Base-by-base conservation (phyloP, 2,329 filamentous ascomycete species). In the Cercospora beticola region DNA sequence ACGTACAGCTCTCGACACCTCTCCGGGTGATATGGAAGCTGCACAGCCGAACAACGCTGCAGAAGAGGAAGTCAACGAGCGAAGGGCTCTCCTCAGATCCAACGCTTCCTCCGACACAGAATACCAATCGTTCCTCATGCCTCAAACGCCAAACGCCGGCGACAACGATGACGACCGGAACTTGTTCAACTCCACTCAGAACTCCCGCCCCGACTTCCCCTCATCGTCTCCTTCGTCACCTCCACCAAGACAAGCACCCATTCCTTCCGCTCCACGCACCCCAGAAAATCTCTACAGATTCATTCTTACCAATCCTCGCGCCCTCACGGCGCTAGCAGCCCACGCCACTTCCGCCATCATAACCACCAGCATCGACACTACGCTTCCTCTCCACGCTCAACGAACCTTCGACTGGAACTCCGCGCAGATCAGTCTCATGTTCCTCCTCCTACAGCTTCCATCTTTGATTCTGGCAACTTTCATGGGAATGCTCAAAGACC, bases 321-420 rank as follows among this genome's bases (percentile, higher is more conserved):
- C 61, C 16, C 65, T 59, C 30, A 68, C 70, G 6, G 65, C 69
- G 0, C 61, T 73, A 12, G 61, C 65, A 4, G 70, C 70, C 43
- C 56, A 68, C 12, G 65, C 58, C 5, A 66, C 66, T 6, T 70
- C 70, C 18, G 64, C 71, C n/a, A 57, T 70, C 5, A 65, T 71
- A 10, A 36, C 71, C 2, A 68, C 69, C 26, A 68, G 69, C n/a
- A 70, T 73, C 52, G 71, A 73, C 46, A 60, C 71, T n/a, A 70
- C 70, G 1, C 58, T 73, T 5, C 71, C 71, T 18, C 40, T 73
- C 5, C 70, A 73, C 31, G 56, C 70, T 14, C 61, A 66, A 18
- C 49, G 65, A 14, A 62, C 62, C 14, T 73, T 71, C 33, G 67
- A 66, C 43, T 73, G 71, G 71, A 63, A 64, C 5, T 36, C 68